Evolutionary conservation across 2,329 filamentous ascomycete genomes (phyloP).

Genomic region (Chaetomium olivaceum): DNA sequence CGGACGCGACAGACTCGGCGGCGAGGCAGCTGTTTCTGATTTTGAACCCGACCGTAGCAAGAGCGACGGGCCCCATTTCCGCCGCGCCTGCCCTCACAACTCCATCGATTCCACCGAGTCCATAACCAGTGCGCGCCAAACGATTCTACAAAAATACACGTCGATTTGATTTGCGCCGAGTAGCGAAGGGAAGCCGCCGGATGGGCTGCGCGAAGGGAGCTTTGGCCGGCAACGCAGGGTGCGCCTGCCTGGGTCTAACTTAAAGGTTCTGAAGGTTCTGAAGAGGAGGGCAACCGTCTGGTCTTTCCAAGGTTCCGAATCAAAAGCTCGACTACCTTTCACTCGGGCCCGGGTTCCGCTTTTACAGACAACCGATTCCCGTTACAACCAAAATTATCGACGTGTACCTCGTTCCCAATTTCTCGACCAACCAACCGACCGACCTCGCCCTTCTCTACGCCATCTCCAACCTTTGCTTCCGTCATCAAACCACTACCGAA

Average conservation of each 20-base stretch:
- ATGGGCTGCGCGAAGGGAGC: slow-evolving; percentile 35
- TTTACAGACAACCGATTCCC: neutral
- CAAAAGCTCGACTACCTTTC: neutral
- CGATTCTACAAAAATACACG: neutral
- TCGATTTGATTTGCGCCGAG: slow-evolving; percentile 8
- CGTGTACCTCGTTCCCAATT: neutral
- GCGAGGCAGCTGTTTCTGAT: slow-evolving; percentile 20
- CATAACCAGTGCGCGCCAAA: neutral
- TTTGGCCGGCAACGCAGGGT: slow-evolving; percentile 39
- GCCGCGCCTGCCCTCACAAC: slow-evolving; percentile 8
- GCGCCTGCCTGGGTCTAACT: slow-evolving; percentile 24
- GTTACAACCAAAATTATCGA: neutral
- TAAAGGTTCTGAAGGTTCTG: neutral
- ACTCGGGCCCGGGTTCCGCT: neutral
- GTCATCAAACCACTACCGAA: neutral
- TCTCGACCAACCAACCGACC: neutral
- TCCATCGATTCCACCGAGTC: slow-evolving; percentile 19
- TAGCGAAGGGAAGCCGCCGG: slow-evolving; percentile 17
- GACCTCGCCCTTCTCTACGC: neutral
- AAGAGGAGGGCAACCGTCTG: neutral
- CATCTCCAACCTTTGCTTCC: neutral
- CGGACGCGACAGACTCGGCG: slow-evolving; percentile 28
- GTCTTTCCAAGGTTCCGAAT: neutral
- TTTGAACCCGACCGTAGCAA: slow-evolving; percentile 24
- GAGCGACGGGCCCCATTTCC: neutral